Conservation (phyloP, 352 stramenopile genomes). For the Globisporangium ultimum region DNA sequence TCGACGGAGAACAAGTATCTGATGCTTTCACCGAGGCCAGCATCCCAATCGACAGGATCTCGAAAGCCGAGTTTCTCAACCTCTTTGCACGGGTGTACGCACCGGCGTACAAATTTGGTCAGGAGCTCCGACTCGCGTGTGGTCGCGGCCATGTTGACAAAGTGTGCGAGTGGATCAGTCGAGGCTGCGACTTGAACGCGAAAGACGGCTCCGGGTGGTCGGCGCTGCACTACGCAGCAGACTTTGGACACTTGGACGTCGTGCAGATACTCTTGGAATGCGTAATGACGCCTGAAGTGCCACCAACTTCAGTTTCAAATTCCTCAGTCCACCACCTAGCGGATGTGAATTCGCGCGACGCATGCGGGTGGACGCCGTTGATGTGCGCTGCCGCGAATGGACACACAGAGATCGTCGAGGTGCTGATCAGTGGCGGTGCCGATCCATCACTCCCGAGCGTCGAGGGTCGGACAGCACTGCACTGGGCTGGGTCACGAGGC, state of each 20-base stretch:
- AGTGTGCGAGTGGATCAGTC: conserved; percentile 40
- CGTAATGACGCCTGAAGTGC: conserved; percentile 6
- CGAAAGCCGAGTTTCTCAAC: conserved; percentile 39
- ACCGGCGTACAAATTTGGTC: conserved; percentile 67
- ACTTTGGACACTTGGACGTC: conserved; percentile 47
- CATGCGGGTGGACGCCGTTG: conserved; percentile 48
- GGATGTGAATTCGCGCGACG: conserved; percentile 42
- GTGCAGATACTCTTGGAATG: conserved; percentile 37
- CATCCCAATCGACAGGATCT: conserved; percentile 13
- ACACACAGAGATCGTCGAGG: conserved; percentile 35
- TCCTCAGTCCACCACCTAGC: conserved; percentile 6
- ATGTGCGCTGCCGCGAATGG: conserved; percentile 59
- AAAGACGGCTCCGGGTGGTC: conserved; percentile 65
- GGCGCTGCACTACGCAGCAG: conserved; percentile 59
- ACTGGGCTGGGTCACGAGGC: conserved; percentile 56
- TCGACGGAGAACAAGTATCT: not conserved
- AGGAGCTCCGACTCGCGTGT: conserved; percentile 56
- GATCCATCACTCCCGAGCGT: conserved; percentile 28
- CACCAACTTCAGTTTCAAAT: not conserved
- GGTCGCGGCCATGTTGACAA: conserved; percentile 46
- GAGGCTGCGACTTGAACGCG: conserved; percentile 60
- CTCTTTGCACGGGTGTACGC: conserved; percentile 61
- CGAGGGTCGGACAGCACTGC: conserved; percentile 55
- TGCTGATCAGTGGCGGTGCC: conserved; percentile 36
- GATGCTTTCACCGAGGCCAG: not conserved